Base-by-base conservation (phyloP, 2,329 filamentous ascomycete genomes). In the Annulohypoxylon truncatum region DNA sequence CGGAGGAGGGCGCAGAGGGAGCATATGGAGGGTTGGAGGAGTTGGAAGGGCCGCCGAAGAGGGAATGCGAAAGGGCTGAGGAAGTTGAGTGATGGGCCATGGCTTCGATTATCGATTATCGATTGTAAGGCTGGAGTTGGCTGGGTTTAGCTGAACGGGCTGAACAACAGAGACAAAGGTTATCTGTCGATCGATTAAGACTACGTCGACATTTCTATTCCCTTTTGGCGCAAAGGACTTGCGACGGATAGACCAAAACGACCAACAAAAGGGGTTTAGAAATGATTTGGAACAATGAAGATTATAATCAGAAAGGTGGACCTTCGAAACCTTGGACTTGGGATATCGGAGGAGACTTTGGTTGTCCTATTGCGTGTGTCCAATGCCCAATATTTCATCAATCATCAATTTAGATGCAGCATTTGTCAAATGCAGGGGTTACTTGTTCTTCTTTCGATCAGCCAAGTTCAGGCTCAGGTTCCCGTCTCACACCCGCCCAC, bases 11-110 rank as follows among this genome's bases (percentile, higher is more conserved):
- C 20, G 71, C 61, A 8, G 75, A 71, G 22, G 75, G 61, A 8
- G 70, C 35, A 55, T 67, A 72, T 48, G 75, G 66, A 67, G 73
- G 65, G 59, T 68, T 56, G 31, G 57, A 61, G 6, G 70, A 61
- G 53, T 44, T 64, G 26, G 61, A 40, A 15, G 76, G 76, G 40
- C 76, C 76, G 44, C 76, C 76, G 60, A 78, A 78, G 50, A 78
- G 71, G 10, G 76, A 77, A 4, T 73, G 73, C 57, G 64, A 20
- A 28, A 70, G 54, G 20, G 56, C 22, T 7, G 67, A 64, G 26
- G 74, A 70, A 28, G 72, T 75, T 54, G 75, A 73, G 3, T 71
- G 71, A 35, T 76, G 71, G 24, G 71, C 71, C 75, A 77, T 76
- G 48, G 31, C 29, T 60, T 48, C 42, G 24, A 61, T 24, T 15